Percentiles rank a stretch among this genome's conserved stretches.
Conservation (phyloP, 179 eudicot genomes). For the Vitellaria paradoxa region DNA sequence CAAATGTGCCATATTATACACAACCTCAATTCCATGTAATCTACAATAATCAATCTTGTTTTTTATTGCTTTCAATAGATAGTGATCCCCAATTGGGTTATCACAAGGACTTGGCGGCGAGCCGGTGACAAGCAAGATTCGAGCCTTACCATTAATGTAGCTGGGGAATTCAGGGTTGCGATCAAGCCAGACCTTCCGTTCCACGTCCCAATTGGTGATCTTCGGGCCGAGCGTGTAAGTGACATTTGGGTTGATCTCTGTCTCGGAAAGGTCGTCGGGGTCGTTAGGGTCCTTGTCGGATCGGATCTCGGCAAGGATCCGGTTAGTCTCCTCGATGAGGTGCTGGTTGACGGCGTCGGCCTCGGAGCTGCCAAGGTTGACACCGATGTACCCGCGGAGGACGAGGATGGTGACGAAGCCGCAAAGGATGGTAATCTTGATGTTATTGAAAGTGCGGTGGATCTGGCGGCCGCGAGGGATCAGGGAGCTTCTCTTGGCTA, state of each 20-base stretch:
- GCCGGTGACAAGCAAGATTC: conserved; percentile 73
- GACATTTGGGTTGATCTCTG: conserved; percentile 26
- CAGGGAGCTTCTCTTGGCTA: conserved; percentile 12
- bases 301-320: conserved; percentile 65
- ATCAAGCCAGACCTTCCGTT: conserved; percentile 50
- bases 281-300: conserved; percentile 55
- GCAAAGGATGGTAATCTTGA: conserved; percentile 75
- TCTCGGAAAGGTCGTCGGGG: conserved; percentile 19
- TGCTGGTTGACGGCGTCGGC: conserved; percentile 46
- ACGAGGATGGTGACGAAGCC: conserved; percentile 81
- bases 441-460: conserved; percentile 51
- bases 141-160: conserved; percentile 40
- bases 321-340: conserved; percentile 57
- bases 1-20: conserved; percentile 81
- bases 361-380: conserved; percentile 37
- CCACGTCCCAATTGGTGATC: conserved; percentile 60
- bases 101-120: conserved; percentile 84
- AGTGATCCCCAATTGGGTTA: conserved; percentile 82
- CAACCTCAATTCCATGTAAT: conserved; percentile 77
- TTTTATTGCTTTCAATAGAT: conserved; percentile 63
- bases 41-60: conserved; percentile 90
- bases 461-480: conserved; percentile 38
- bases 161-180: conserved; percentile 60
- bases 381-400: conserved; percentile 75
- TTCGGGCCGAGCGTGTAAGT: conserved; percentile 61